These are phyloP conservation scores for Canavalia ensiformis DNA, from an alignment of 306 rosid species.

Conservation along the genomic window DNA sequence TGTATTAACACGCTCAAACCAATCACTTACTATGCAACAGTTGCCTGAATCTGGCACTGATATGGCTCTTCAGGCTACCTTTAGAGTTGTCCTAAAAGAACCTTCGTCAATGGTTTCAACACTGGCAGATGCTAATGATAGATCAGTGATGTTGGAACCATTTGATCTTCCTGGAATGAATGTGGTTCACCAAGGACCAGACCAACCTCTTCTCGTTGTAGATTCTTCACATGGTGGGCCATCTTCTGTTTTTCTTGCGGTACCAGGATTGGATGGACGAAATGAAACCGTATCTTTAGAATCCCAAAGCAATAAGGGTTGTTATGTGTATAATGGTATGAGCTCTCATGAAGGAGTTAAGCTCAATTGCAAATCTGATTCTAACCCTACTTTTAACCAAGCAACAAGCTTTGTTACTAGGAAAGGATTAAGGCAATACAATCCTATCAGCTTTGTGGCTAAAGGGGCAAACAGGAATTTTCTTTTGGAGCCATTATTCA, in stretches of 20 bases:
- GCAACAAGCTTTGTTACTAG: constrained; percentile 69
- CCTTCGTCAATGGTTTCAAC: constrained; percentile 41
- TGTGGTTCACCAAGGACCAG: constrained; percentile 63
- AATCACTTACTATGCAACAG: constrained; percentile 59
- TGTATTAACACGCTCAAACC: constrained; percentile 65
- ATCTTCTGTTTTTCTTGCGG: constrained; percentile 57
- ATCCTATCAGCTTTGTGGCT: constrained; percentile 83
- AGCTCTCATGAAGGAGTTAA: constrained; percentile 51
- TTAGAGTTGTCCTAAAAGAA: constrained; percentile 65
- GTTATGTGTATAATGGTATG: constrained; percentile 62
- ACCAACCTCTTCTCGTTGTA: constrained; percentile 54
- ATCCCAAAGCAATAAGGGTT: constrained; percentile 62
- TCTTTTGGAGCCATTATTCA: constrained; percentile 76
- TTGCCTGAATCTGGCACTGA: constrained; percentile 66
- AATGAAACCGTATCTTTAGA: constrained; percentile 66
- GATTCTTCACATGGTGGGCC: constrained; percentile 47
- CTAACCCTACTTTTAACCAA: constrained; percentile 51
- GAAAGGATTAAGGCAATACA: constrained; percentile 64
- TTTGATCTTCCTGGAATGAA: constrained; percentile 74
- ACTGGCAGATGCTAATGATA: constrained; percentile 37
- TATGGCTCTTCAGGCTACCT: constrained; percentile 62
- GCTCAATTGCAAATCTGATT: constrained; percentile 61
- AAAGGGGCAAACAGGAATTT: constrained; percentile 68
- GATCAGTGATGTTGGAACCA: constrained; percentile 73
- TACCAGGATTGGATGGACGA: constrained; percentile 74